A percentile compares a stretch with the other conserved stretches of the same genome.
Conservation (phyloP, 1,139 yeast genomes). For the Pneumocystis jirovecii region DNA sequence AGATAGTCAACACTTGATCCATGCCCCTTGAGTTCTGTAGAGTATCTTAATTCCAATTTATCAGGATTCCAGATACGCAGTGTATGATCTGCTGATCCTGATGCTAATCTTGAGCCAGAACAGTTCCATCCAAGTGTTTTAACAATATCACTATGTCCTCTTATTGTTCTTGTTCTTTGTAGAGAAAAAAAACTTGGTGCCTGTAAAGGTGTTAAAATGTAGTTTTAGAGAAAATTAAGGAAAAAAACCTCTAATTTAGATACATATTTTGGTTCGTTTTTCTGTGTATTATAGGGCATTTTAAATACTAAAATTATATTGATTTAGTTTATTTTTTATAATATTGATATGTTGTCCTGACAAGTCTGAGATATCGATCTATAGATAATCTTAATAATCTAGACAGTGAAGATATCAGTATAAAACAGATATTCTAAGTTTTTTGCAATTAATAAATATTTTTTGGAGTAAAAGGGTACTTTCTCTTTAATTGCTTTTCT, state of each 20-base stretch:
- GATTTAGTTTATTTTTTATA: not conserved
- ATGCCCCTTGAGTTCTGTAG: conserved; percentile 14
- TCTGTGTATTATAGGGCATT: not conserved
- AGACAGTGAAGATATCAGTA: not conserved
- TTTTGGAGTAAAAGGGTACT: too few species aligned
- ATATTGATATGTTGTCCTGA: not conserved
- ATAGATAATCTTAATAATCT: not conserved
- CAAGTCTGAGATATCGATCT: not conserved
- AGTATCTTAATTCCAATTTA: conserved; percentile 12
- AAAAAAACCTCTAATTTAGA: not conserved
- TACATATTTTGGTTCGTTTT: not conserved
- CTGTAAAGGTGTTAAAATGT: not conserved
- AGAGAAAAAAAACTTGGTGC: not conserved
- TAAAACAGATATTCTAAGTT: not conserved
- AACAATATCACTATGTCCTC: conserved; percentile 25
- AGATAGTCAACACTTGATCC: conserved; percentile 11
- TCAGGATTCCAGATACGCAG: conserved; percentile 17
- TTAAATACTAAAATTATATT: not conserved
- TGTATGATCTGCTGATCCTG: conserved; percentile 10
- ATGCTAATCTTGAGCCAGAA: conserved; percentile 15
- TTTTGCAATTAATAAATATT: too few species aligned
- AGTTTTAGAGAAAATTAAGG: not conserved
- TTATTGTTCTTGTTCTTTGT: conserved; percentile 19
- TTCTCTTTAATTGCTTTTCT: too few species aligned
- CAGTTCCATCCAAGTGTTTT: conserved; percentile 15